Evolutionary conservation across 2,329 filamentous ascomycete species (phyloP).

Genomic region (Colletotrichum siamense): DNA sequence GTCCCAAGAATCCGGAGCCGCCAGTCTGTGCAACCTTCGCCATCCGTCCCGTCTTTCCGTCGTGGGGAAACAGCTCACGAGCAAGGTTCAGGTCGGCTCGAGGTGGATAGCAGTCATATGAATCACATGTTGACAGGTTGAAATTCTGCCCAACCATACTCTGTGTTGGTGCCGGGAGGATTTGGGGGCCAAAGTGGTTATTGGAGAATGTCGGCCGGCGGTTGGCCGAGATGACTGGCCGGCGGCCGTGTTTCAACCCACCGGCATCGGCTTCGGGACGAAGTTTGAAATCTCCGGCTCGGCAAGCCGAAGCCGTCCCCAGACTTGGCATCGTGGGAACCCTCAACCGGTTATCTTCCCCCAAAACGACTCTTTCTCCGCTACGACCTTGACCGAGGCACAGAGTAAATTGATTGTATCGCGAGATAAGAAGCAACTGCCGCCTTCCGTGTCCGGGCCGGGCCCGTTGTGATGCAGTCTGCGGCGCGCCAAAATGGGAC

Average conservation of each 20-base stretch:
- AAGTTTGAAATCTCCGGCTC: neutral
- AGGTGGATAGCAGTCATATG: neutral
- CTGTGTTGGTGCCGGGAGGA: neutral
- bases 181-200: neutral
- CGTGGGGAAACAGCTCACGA: neutral
- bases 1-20: neutral
- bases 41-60: neutral
- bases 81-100: neutral
- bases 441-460: neutral
- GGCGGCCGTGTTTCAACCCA: neutral
- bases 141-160: neutral
- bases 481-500: neutral
- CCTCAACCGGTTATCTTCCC: neutral
- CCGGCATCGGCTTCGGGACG: neutral
- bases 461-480: neutral
- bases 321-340: neutral
- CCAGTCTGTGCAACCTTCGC: neutral
- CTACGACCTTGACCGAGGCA: neutral
- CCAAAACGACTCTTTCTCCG: neutral
- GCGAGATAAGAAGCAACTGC: neutral
- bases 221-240: neutral
- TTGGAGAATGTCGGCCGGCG: neutral
- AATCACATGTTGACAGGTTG: neutral
- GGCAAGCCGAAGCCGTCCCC: neutral
- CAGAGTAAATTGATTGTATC: neutral